Evolutionary conservation across 2,329 filamentous ascomycete species (phyloP).

Genomic region (Elsinoe perseae): DNA sequence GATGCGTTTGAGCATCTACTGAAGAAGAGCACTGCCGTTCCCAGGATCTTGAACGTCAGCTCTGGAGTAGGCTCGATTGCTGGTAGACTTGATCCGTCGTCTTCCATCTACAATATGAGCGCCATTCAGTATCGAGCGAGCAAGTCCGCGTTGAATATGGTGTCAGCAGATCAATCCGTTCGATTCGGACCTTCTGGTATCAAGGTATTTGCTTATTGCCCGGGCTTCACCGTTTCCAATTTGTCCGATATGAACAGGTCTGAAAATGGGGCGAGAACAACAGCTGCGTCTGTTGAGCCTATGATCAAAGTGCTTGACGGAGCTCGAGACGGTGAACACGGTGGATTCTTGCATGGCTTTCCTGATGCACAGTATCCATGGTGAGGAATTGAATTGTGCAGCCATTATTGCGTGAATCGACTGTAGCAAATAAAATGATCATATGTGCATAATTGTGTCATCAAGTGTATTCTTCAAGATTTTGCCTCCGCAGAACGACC

Average conservation of each 20-base stretch:
- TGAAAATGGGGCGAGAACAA: conserved; percentile 32
- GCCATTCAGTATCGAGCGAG: conserved; percentile 30
- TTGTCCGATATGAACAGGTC: conserved; percentile 28
- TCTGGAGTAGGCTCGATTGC: conserved; percentile 31
- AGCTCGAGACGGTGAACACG: conserved; percentile 29
- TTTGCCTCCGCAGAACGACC: no score
- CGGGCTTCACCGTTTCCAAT: conserved; percentile 33
- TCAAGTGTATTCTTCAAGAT: no score
- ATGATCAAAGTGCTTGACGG: conserved; percentile 33
- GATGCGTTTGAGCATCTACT: conserved; percentile 26
- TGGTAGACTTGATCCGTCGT: conserved; percentile 24
- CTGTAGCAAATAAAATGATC: neutral
- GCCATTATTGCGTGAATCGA: no score
- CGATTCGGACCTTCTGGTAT: conserved; percentile 25
- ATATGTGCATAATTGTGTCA: neutral
- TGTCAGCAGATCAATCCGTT: conserved; percentile 27
- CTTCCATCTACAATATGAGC: conserved; percentile 26
- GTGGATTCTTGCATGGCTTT: conserved; percentile 29
- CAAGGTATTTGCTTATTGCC: conserved; percentile 35
- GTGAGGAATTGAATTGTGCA: no score
- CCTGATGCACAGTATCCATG: conserved; percentile 27
- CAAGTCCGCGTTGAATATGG: conserved; percentile 36
- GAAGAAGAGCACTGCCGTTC: conserved; percentile 19
- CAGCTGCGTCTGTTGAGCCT: conserved; percentile 28
- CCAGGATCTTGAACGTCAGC: conserved; percentile 32